phyloP scores from a whole-genome alignment of 768 basidiomycete species.

The Panaeolus cyanescens region DNA sequence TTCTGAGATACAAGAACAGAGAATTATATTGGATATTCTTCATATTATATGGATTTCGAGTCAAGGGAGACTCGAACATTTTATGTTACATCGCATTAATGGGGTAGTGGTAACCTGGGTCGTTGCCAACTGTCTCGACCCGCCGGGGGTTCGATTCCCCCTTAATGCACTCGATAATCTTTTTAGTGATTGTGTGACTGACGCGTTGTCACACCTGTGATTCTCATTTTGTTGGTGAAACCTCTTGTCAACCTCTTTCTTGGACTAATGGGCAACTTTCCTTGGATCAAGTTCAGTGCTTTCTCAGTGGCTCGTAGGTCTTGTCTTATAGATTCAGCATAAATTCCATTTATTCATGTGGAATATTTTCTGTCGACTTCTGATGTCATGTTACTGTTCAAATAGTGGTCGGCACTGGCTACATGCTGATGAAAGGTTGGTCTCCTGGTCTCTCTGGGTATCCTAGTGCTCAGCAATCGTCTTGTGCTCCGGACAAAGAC shows the following conservation, averaged over 20 bases:
- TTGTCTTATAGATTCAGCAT: conserved; percentile 4
- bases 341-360: conserved; percentile 1
- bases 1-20: too few species aligned
- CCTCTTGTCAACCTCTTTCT: background rate
- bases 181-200: background rate
- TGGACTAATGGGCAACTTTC: conserved; percentile 48
- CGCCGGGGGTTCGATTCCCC: conserved; percentile 1
- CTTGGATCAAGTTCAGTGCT: conserved; percentile 56
- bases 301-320: conserved; percentile 50
- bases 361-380: background rate
- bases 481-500: too few species aligned
- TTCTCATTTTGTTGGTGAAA: too few species aligned
- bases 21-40: too few species aligned
- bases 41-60: too few species aligned
- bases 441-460: conserved; percentile 12
- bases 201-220: conserved; percentile 3
- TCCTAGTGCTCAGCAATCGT: background rate
- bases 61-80: background rate
- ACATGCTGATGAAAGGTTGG: conserved; percentile 60
- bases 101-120: conserved; percentile 5
- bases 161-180: background rate
- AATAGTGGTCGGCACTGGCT: conserved; percentile 58
- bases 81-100: background rate
- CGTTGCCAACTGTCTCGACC: background rate
- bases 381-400: background rate